A percentile compares a stretch with the other conserved stretches of the same genome.
Conservation (phyloP, 805 yeast species). For the Schwanniomyces yamadae region DNA sequence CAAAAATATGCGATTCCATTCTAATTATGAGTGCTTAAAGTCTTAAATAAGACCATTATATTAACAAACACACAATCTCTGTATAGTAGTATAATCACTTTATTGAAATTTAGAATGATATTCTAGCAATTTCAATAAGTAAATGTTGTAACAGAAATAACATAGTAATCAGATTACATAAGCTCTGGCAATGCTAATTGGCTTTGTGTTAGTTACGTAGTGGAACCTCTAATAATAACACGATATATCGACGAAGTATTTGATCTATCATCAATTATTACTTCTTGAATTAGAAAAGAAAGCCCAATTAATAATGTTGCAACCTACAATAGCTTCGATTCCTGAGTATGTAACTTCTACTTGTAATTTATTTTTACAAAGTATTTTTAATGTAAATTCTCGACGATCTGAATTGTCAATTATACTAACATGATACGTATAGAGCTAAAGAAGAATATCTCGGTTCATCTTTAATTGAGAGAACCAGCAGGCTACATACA, state of each 20-base stretch:
- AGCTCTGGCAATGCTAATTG: neutral
- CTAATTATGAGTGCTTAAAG: too few relatives aligned
- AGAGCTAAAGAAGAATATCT: constrained; percentile 52
- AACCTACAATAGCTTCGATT: constrained; percentile 35
- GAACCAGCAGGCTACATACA: constrained; percentile 57
- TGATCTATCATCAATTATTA: neutral
- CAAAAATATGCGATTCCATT: too few relatives aligned
- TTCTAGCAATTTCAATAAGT: too few relatives aligned
- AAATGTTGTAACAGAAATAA: too few relatives aligned
- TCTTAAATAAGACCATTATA: too few relatives aligned
- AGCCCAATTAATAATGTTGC: constrained; percentile 25
- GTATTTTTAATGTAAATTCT: neutral
- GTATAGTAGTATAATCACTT: too few relatives aligned
- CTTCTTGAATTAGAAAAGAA: neutral
- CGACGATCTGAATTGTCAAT: neutral
- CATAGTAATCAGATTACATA: neutral
- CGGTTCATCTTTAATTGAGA: constrained; percentile 61
- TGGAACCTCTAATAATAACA: constrained; percentile 6
- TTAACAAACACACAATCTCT: too few relatives aligned
- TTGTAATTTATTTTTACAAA: too few relatives aligned
- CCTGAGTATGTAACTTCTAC: constrained; percentile 36
- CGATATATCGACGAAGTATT: constrained; percentile 1
- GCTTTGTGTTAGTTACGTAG: constrained; percentile 1
- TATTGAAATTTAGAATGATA: too few relatives aligned
- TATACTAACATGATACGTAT: constrained; percentile 18